A percentile compares a stretch with the other conserved stretches of the same genome.
Conservation (phyloP, 768 basidiomycete species). For the Hygrocybe punicea region DNA sequence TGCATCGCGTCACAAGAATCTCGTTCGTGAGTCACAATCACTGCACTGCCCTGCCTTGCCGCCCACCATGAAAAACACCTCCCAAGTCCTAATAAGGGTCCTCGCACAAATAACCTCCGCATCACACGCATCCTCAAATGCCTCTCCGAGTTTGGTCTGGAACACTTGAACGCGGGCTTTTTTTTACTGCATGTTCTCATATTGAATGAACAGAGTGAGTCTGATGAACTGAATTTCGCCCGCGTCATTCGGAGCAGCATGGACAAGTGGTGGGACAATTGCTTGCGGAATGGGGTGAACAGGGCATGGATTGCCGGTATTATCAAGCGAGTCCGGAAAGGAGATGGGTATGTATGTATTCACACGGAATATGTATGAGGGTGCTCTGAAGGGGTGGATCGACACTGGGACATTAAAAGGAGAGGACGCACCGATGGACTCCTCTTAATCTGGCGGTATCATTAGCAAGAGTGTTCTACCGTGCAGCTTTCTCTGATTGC, state of each 20-base stretch:
- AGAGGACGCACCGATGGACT: neutral
- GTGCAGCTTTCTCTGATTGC: neutral
- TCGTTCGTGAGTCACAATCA: constrained; percentile 51
- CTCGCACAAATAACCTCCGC: constrained; percentile 71
- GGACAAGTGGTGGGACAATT: constrained; percentile 79
- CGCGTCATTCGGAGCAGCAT: constrained; percentile 53
- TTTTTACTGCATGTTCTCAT: constrained; percentile 65
- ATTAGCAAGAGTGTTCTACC: too few species aligned
- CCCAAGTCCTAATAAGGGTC: too few species aligned
- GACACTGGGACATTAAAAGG: neutral
- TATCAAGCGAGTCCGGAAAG: constrained; percentile 49
- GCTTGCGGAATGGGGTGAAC: constrained; percentile 59
- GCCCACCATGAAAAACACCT: too few species aligned
- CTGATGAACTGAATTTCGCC: constrained; percentile 48
- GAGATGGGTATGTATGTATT: constrained; percentile 46
- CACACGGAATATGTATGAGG: constrained; percentile 56
- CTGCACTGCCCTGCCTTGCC: too few species aligned
- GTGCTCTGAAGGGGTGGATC: constrained; percentile 40
- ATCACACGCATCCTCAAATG: constrained; percentile 76
- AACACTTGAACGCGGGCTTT: constrained; percentile 62
- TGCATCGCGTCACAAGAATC: constrained; percentile 56
- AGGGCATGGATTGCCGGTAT: constrained; percentile 51
- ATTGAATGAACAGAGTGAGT: constrained; percentile 67
- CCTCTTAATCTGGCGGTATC: neutral
- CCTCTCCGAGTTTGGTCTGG: constrained; percentile 66